Percentiles rank a stretch among this genome's conserved stretches.
Evolutionary conservation across 148 eudicot genomes (phyloP).

Genomic region (Rhododendron kiyosumense): DNA sequence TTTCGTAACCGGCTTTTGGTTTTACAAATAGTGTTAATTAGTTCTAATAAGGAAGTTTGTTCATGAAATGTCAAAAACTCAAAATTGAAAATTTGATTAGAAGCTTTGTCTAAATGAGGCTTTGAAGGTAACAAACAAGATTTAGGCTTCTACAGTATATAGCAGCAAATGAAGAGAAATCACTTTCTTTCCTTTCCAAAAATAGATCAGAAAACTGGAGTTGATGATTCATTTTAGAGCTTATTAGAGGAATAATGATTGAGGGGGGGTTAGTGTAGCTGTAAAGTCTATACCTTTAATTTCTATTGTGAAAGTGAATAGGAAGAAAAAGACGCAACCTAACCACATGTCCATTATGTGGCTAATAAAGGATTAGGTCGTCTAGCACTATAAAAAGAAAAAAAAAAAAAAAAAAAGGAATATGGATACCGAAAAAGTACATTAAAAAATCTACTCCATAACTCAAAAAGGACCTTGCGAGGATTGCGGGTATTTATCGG

Average conservation of each 20-base stretch:
- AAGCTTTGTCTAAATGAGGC: background rate
- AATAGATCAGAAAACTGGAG: background rate
- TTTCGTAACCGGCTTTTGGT: background rate
- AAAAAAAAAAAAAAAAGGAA: background rate
- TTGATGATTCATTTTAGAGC: background rate
- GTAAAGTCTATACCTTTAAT: background rate
- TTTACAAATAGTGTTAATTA: background rate
- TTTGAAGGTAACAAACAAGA: background rate
- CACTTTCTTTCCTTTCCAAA: background rate
- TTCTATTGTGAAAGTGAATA: background rate
- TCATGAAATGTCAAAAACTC: background rate
- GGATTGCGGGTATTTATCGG: no score
- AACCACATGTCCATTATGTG: constrained; percentile 1
- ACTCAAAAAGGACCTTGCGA: no score
- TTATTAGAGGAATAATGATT: background rate
- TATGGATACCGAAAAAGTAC: no score
- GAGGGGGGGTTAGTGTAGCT: background rate
- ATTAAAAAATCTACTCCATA: no score
- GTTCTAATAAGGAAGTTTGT: background rate
- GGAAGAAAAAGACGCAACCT: background rate
- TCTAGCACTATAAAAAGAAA: background rate
- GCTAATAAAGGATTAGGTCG: background rate
- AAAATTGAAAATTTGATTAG: background rate
- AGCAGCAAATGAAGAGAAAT: background rate
- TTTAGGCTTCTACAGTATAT: background rate